These are phyloP conservation scores for Yarrowia osloensis DNA, from an alignment of 805 yeast species.

Conservation along the genomic window DNA sequence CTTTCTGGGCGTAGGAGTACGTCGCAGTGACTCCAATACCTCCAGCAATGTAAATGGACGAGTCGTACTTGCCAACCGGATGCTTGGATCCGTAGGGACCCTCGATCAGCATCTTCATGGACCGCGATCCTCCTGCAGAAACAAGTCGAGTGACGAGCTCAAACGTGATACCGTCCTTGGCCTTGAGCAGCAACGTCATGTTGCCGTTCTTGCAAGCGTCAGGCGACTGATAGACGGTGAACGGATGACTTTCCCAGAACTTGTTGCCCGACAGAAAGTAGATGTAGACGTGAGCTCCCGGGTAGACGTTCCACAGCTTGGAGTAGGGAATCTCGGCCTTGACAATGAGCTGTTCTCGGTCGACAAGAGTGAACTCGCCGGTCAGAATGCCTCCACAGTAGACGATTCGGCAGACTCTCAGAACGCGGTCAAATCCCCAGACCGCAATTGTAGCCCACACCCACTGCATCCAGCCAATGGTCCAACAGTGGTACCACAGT, in stretches of 20 bases:
- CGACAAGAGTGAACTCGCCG: not conserved
- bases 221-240: slow-evolving; percentile 47
- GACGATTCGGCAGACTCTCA: slow-evolving; percentile 58
- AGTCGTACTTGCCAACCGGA: slow-evolving; percentile 54
- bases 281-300: slow-evolving; percentile 60
- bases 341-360: slow-evolving; percentile 1
- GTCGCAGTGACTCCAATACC: slow-evolving; percentile 75
- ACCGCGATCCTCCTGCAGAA: not conserved
- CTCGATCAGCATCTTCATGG: slow-evolving; percentile 45
- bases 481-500: slow-evolving; percentile 59
- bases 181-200: slow-evolving; percentile 13
- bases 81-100: slow-evolving; percentile 69
- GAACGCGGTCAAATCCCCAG: slow-evolving; percentile 69
- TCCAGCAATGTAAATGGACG: slow-evolving; percentile 64
- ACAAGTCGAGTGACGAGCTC: not conserved
- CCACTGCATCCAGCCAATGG: slow-evolving; percentile 50
- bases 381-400: slow-evolving; percentile 53
- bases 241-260: slow-evolving; percentile 77
- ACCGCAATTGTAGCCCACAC: slow-evolving; percentile 58
- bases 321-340: slow-evolving; percentile 17
- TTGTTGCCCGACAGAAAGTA: slow-evolving; percentile 55
- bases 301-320: slow-evolving; percentile 49
- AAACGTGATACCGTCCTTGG: slow-evolving; percentile 16
- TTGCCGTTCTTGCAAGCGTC: slow-evolving; percentile 6
- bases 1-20: slow-evolving; percentile 47